Percentiles rank a stretch among this genome's conserved stretches.
phyloP scores from a whole-genome alignment of 2,329 filamentous ascomycete genomes.

The Mollisiaceae sp. region DNA sequence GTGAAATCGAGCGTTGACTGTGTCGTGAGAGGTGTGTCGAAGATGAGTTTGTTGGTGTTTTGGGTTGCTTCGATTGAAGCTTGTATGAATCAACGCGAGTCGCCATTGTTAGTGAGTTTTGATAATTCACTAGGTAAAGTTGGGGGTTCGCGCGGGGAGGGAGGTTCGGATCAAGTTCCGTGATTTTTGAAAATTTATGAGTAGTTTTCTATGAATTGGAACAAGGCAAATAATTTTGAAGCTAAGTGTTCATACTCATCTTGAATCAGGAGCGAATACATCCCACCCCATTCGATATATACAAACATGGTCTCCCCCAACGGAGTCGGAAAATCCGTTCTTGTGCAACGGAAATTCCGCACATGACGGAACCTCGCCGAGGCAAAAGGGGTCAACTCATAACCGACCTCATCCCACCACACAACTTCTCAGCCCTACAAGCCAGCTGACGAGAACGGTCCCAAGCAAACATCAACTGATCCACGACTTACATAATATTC shows the following conservation, averaged over 20 bases:
- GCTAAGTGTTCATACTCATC: neutral
- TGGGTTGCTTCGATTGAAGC: constrained; percentile 1
- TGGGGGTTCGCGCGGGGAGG: neutral
- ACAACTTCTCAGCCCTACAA: neutral
- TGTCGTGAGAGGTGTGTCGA: neutral
- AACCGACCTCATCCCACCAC: constrained; percentile 6
- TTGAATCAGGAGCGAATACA: neutral
- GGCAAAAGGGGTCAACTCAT: constrained; percentile 10
- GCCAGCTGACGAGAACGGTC: neutral
- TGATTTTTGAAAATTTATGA: neutral
- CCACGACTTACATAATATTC: constrained; percentile 1
- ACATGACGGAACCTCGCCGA: constrained; percentile 1
- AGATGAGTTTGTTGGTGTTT: constrained; percentile 1
- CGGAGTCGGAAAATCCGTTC: neutral
- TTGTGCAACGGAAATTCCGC: constrained; percentile 6
- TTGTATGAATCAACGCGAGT: neutral
- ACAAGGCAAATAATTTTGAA: too few relatives aligned
- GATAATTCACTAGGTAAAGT: neutral
- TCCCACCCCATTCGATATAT: neutral
- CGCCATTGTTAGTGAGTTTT: neutral
- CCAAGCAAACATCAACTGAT: constrained; percentile 5
- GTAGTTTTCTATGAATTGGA: neutral
- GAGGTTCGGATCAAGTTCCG: neutral
- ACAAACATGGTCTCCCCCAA: neutral
- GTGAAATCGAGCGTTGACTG: neutral